phyloP scores from a whole-genome alignment of 257 asterid species.

The Solanum medicagineum region DNA sequence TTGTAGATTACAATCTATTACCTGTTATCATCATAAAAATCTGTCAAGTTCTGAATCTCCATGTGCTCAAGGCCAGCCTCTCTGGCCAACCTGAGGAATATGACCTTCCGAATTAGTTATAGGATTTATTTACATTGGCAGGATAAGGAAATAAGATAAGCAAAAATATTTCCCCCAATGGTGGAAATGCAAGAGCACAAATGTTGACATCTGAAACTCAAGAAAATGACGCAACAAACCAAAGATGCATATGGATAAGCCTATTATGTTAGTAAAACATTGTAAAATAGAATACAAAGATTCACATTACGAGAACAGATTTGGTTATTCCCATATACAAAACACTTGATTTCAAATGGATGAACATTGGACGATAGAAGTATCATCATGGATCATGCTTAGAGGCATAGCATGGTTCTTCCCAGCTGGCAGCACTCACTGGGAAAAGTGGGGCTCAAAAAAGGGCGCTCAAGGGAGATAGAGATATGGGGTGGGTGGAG shows the following conservation, averaged over 20 bases:
- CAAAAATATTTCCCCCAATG: not conserved
- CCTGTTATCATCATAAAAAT: constrained; percentile 91
- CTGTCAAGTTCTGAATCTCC: constrained; percentile 90
- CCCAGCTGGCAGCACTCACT: not conserved
- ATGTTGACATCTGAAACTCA: not conserved
- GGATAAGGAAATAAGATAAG: not conserved
- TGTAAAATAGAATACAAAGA: not conserved
- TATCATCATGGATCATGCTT: not conserved
- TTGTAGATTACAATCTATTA: constrained; percentile 13
- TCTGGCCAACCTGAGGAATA: constrained; percentile 80
- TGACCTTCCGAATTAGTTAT: constrained; percentile 2
- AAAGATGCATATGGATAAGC: not conserved
- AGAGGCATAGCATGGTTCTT: not conserved
- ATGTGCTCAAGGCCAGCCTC: constrained; percentile 87
- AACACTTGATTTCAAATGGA: not conserved
- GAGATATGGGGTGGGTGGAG: not conserved
- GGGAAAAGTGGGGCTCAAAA: not conserved
- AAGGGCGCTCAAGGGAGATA: not conserved
- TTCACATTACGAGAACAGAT: not conserved
- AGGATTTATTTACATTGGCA: not conserved
- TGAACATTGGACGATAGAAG: not conserved
- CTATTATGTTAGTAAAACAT: not conserved
- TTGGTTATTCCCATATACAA: not conserved
- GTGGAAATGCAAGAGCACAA: not conserved
- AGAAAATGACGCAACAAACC: not conserved